These are phyloP conservation scores for Fagus sylvatica DNA, from an alignment of 306 rosid genomes.

Conservation along the genomic window DNA sequence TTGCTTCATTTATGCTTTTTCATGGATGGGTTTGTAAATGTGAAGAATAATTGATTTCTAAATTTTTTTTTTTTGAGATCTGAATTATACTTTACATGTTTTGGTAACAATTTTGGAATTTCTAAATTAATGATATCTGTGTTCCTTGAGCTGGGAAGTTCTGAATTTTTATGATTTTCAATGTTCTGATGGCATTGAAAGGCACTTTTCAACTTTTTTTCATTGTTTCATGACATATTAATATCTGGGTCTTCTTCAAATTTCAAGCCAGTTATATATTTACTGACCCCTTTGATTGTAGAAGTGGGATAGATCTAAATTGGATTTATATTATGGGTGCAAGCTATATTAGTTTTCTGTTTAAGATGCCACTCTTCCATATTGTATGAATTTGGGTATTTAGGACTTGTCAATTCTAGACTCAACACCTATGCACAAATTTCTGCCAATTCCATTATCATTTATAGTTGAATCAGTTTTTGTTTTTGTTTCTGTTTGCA, in stretches of 20 bases:
- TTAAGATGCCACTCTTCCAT: slow-evolving; percentile 11
- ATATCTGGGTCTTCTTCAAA: slow-evolving; percentile 10
- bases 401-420: slow-evolving; percentile 21
- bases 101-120: slow-evolving; percentile 4
- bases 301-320: slow-evolving; percentile 42
- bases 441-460: slow-evolving; percentile 12
- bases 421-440: slow-evolving; percentile 5
- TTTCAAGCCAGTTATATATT: background rate
- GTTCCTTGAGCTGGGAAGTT: background rate
- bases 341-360: slow-evolving; percentile 5
- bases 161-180: slow-evolving; percentile 9
- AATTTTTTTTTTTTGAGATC: slow-evolving; percentile 20
- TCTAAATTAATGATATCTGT: slow-evolving; percentile 1
- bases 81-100: background rate
- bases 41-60: background rate
- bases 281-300: background rate
- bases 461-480: slow-evolving; percentile 10
- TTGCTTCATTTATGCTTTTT: background rate
- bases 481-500: slow-evolving; percentile 6
- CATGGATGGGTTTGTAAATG: background rate
- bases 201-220: background rate
- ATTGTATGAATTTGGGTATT: slow-evolving; percentile 5
- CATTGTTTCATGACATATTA: background rate
- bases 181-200: slow-evolving; percentile 16
- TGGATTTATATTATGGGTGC: slow-evolving; percentile 16